Conservation (phyloP, 768 basidiomycete species). For the Rhodotorula taiwanensis region DNA sequence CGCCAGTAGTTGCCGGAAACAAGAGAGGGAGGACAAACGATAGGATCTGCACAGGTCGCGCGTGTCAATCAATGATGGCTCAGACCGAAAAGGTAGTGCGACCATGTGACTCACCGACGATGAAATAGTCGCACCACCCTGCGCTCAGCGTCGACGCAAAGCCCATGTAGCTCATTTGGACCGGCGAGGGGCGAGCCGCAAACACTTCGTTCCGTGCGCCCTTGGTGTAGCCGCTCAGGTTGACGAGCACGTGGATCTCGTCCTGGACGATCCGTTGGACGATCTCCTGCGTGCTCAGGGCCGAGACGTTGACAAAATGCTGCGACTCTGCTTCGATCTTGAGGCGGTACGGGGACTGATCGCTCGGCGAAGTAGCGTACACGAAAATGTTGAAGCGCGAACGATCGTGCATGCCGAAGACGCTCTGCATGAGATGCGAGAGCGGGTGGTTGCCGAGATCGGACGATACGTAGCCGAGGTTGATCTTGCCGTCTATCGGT, state of each 20-base stretch:
- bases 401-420: slow-evolving; percentile 50
- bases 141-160: slow-evolving; percentile 52
- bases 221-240: slow-evolving; percentile 52
- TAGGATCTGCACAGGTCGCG: slow-evolving; percentile 45
- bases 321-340: slow-evolving; percentile 49
- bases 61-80: slow-evolving; percentile 16
- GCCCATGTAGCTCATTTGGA: slow-evolving; percentile 52
- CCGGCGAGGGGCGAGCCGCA: slow-evolving; percentile 51
- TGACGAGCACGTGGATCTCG: slow-evolving; percentile 51
- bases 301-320: slow-evolving; percentile 50
- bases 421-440: slow-evolving; percentile 54
- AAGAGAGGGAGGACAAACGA: slow-evolving; percentile 47
- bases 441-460: slow-evolving; percentile 55
- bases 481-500: slow-evolving; percentile 45
- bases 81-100: too few relatives aligned
- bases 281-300: slow-evolving; percentile 46
- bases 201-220: slow-evolving; percentile 54
- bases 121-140: slow-evolving; percentile 41
- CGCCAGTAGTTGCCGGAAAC: slow-evolving; percentile 35
- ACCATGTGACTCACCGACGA: slow-evolving; percentile 32
- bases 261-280: slow-evolving; percentile 48
- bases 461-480: slow-evolving; percentile 52
- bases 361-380: slow-evolving; percentile 53
- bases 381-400: slow-evolving; percentile 49
- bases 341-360: slow-evolving; percentile 49